Evolutionary conservation across 2,329 filamentous ascomycete species (phyloP), one percentile per base, ranked within the genome.

Genomic region (Pseudopyricularia cyperi): DNA sequence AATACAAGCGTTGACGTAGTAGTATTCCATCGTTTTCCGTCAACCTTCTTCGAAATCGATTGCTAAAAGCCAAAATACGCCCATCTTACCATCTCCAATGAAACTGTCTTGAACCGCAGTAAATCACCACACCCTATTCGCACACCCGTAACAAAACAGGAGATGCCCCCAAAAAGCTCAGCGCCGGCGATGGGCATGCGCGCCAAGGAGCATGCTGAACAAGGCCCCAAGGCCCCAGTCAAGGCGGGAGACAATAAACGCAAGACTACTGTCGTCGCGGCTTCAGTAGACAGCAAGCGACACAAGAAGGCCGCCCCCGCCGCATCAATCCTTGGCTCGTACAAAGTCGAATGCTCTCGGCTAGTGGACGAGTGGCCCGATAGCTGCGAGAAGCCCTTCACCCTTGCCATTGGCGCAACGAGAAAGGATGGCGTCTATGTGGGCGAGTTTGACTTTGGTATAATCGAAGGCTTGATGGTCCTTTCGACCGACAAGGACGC

Each of bases 371-470:
- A 55, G 32, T 63, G 60, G 59, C 58, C 61, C 12, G 56, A 59
- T 30, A 12, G 47, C 12, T 37, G 34, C 17, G 56, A 58, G 44
- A 56, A 58, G 30, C 58, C 58, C 24, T 52, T 65, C 50, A 58
- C 52, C 7, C 55, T 66, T 33, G 55, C 63, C 46, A 56, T 65
- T 28, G 52, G 50, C 6, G 50, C 55, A 26, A 62, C 60, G n/a
- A 53, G 55, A 15, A 55, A 57, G 15, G 48, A 56, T 3, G 59
- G 59, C 39, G 52, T 65, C 48, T 65, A 59, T 55, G 55, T 60
- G 53, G 62, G 55, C 39, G 55, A 58, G n/a, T 63, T 66, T 46
- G 55, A 66, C 52, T 63, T 65, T 53, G 59, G 64, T 17, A 53
- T 63, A 24, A 30, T 65, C 4, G 55, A 63, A 24, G 62, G 63